These are phyloP conservation scores for Phialemoniopsis sp. DNA, from an alignment of 2,329 filamentous ascomycete genomes.

Conservation along the genomic window DNA sequence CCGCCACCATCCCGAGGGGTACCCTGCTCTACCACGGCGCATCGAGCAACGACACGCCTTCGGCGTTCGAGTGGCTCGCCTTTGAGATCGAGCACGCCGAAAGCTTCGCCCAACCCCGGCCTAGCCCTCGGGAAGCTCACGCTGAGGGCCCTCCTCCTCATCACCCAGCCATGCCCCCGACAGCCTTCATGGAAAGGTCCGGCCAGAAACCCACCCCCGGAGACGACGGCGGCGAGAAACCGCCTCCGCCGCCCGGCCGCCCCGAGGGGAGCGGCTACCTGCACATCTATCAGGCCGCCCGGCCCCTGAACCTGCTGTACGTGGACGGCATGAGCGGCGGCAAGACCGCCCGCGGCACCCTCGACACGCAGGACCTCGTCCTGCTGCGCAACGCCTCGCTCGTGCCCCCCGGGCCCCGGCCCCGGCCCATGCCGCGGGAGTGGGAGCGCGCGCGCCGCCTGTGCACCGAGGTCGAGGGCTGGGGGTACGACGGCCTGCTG, in stretches of 20 bases:
- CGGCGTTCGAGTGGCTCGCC: conserved; percentile 62
- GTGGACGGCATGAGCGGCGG: conserved; percentile 67
- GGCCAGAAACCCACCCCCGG: neutral
- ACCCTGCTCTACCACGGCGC: conserved; percentile 67
- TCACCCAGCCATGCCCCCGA: no score
- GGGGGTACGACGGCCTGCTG: conserved; percentile 58
- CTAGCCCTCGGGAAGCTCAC: no score
- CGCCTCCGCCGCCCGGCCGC: neutral
- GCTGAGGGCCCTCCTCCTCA: neutral
- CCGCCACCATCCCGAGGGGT: conserved; percentile 59
- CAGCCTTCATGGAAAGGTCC: neutral
- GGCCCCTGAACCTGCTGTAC: conserved; percentile 59
- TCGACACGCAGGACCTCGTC: conserved; percentile 63
- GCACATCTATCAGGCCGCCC: conserved; percentile 59
- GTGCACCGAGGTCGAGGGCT: conserved; percentile 47
- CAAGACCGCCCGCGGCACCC: conserved; percentile 60
- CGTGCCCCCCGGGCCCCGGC: neutral
- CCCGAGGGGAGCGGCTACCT: conserved; percentile 64
- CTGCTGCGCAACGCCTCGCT: conserved; percentile 31
- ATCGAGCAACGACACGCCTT: conserved; percentile 34
- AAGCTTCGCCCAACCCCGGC: conserved; percentile 47
- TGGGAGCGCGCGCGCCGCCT: conserved; percentile 45
- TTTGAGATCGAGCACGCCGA: conserved; percentile 74
- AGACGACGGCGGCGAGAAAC: neutral
- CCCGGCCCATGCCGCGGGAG: conserved; percentile 29